Conservation (phyloP, 768 basidiomycete genomes). For the Suillus clintonianus region DNA sequence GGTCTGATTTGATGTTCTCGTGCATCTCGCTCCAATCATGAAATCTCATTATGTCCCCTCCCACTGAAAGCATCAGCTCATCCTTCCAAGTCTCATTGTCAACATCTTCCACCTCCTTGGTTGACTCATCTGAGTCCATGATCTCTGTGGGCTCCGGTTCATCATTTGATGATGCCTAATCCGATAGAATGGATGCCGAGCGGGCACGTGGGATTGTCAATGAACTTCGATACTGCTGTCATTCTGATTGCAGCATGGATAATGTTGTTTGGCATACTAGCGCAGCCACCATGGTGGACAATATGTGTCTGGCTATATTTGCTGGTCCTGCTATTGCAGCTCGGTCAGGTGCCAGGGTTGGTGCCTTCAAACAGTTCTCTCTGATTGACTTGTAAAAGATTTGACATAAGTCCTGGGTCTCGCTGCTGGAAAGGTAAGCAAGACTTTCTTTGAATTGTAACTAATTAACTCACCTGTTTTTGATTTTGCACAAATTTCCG, state of each 20-base stretch:
- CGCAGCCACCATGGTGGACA: background rate
- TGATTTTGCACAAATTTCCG: background rate
- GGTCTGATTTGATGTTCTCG: slow-evolving; percentile 31
- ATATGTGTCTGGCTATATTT: background rate
- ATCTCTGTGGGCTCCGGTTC: background rate
- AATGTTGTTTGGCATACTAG: background rate
- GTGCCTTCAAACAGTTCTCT: background rate
- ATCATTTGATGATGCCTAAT: background rate
- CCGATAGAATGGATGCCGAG: background rate
- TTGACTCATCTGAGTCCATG: background rate
- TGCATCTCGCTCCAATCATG: slow-evolving; percentile 25
- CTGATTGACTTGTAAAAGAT: background rate
- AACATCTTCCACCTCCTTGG: background rate
- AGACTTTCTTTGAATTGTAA: background rate
- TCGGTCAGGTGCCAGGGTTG: background rate
- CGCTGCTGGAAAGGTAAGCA: background rate
- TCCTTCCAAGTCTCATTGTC: slow-evolving; percentile 18
- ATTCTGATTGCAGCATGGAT: background rate
- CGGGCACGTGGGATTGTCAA: background rate
- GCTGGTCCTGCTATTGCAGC: background rate
- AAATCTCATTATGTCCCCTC: slow-evolving; percentile 11
- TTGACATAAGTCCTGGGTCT: background rate
- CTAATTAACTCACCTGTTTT: background rate
- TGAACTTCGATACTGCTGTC: background rate
- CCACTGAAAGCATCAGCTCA: slow-evolving; percentile 16